A percentile compares a stretch with the other conserved stretches of the same genome.
These are phyloP conservation scores for Aspergillus ruber DNA, from an alignment of 2,329 filamentous ascomycete species.

Conservation along the genomic window DNA sequence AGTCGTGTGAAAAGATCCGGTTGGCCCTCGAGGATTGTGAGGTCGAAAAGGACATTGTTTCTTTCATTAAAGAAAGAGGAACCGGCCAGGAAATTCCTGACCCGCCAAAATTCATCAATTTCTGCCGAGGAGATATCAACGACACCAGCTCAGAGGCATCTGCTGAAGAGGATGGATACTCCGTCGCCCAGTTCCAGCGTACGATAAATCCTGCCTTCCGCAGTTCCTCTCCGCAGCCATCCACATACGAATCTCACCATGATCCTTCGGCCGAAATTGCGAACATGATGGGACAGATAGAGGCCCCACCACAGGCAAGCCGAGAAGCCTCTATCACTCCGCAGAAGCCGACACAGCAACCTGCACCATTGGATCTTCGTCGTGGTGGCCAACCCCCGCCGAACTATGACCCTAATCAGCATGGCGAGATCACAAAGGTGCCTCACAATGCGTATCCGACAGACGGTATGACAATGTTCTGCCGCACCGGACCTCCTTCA, in stretches of 20 bases:
- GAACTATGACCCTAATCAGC: slow-evolving; percentile 53
- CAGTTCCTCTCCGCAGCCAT: slow-evolving; percentile 92
- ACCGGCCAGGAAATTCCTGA: slow-evolving; percentile 98
- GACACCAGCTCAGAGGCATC: slow-evolving; percentile 77
- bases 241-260: slow-evolving; percentile 85
- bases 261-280: slow-evolving; percentile 72
- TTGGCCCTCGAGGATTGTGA: slow-evolving; percentile 91
- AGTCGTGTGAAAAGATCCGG: slow-evolving; percentile 91
- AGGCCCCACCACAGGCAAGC: slow-evolving; percentile 40
- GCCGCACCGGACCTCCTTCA: slow-evolving; percentile 67
- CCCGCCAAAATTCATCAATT: slow-evolving; percentile 97
- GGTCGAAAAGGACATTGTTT: slow-evolving; percentile 86
- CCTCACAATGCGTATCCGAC: slow-evolving; percentile 91
- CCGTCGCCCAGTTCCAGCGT: slow-evolving; percentile 89
- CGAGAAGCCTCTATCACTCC: slow-evolving; percentile 49
- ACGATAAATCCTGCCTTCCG: slow-evolving; percentile 94
- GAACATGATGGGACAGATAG: slow-evolving; percentile 59
- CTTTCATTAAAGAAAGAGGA: slow-evolving; percentile 80
- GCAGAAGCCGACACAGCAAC: slow-evolving; percentile 42
- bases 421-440: slow-evolving; percentile 59
- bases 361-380: slow-evolving; percentile 33
- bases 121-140: slow-evolving; percentile 71
- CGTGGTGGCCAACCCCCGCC: slow-evolving; percentile 37
- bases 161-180: slow-evolving; percentile 83
- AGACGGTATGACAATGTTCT: slow-evolving; percentile 97